Evolutionary conservation across 176 grass and related monocot species (phyloP).

Genomic region (Musa schizocarpa): DNA sequence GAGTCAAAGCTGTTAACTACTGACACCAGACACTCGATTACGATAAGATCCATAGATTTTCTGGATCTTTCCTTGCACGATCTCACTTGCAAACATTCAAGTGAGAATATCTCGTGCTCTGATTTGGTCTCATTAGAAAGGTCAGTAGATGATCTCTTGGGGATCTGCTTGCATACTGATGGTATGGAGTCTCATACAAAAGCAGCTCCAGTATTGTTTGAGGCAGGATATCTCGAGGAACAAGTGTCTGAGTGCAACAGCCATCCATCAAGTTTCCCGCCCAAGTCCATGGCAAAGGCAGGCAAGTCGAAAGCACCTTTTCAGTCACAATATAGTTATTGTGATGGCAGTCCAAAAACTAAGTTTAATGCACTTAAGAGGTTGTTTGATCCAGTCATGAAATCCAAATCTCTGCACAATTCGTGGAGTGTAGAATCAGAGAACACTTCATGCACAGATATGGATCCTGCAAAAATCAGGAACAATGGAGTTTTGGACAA

Average conservation of each 20-base stretch:
- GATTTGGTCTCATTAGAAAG: conserved; percentile 55
- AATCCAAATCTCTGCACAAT: conserved; percentile 55
- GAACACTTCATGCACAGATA: conserved; percentile 19
- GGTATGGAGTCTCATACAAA: conserved; percentile 11
- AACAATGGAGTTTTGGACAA: conserved; percentile 32
- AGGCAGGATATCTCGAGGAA: conserved; percentile 13
- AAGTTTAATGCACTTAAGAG: conserved; percentile 59
- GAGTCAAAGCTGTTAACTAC: conserved; percentile 20
- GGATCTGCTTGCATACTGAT: conserved; percentile 43
- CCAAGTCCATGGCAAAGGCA: conserved; percentile 50
- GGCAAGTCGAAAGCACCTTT: conserved; percentile 31
- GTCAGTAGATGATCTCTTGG: conserved; percentile 24
- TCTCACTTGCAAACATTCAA: conserved; percentile 31
- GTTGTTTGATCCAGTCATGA: conserved; percentile 70
- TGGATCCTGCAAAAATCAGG: conserved; percentile 10
- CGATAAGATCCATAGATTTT: conserved; percentile 44
- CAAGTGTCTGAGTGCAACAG: conserved; percentile 23
- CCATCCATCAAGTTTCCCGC: conserved; percentile 30
- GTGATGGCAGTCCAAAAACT: conserved; percentile 20
- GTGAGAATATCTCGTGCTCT: conserved; percentile 31
- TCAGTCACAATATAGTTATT: conserved; percentile 25
- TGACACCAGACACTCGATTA: conserved; percentile 16
- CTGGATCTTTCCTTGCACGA: conserved; percentile 38
- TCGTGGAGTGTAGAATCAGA: conserved; percentile 34
- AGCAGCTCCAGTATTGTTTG: conserved; percentile 26